A percentile compares a stretch with the other conserved stretches of the same genome.
Evolutionary conservation across 1,284 basidiomycete genomes (phyloP).

Genomic region (Thelephora terrestris): DNA sequence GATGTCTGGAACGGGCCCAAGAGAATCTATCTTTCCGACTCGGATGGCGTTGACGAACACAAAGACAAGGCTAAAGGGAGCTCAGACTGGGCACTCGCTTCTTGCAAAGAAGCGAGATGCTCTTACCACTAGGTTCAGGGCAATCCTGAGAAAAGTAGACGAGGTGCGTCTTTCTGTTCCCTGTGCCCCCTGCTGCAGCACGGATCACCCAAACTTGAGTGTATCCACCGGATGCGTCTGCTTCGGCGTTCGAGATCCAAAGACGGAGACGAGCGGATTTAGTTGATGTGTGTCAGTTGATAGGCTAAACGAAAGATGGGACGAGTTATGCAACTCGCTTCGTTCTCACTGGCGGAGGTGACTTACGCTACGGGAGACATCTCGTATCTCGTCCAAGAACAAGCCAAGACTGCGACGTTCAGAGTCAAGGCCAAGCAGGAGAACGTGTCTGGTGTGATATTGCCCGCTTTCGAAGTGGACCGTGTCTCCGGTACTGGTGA

Average conservation of each 20-base stretch:
- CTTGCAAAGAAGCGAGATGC: slow-evolving; percentile 98
- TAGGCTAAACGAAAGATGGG: slow-evolving; percentile 99
- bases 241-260: too few relatives aligned
- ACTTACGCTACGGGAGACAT: slow-evolving; percentile 98
- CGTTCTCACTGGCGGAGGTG: slow-evolving; percentile 97
- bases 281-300: background rate
- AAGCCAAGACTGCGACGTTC: slow-evolving; percentile 87
- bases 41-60: slow-evolving; percentile 93
- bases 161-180: slow-evolving; percentile 50
- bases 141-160: slow-evolving; percentile 86
- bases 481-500: slow-evolving; percentile 72
- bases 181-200: background rate
- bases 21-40: slow-evolving; percentile 91
- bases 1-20: slow-evolving; percentile 84
- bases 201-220: background rate
- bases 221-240: background rate
- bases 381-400: slow-evolving; percentile 89
- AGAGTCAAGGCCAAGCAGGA: slow-evolving; percentile 93
- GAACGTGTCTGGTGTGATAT: slow-evolving; percentile 96
- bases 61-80: slow-evolving; percentile 89
- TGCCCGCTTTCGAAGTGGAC: slow-evolving; percentile 92
- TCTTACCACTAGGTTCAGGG: slow-evolving; percentile 84
- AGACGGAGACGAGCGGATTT: too few relatives aligned
- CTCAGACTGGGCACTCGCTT: slow-evolving; percentile 94
- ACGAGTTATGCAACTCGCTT: slow-evolving; percentile 94